Percentiles rank a stretch among this genome's conserved stretches.
These are phyloP conservation scores for Verticillium nonalfalfae DNA, from an alignment of 2,329 filamentous ascomycete genomes.

Conservation along the genomic window DNA sequence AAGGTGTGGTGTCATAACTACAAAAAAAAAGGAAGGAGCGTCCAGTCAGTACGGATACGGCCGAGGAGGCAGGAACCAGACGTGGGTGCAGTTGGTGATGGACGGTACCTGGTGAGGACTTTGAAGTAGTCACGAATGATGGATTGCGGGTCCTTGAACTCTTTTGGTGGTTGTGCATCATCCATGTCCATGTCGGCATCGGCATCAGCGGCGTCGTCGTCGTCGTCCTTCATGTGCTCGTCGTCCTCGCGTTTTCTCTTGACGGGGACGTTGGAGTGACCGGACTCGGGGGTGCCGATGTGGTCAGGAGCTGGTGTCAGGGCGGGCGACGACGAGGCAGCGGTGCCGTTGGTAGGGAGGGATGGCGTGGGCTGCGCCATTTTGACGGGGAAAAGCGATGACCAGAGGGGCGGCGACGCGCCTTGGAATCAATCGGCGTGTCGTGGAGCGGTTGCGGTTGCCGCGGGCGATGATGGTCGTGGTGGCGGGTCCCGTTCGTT, in stretches of 20 bases:
- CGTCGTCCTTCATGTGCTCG: conserved; percentile 23
- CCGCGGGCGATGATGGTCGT: neutral
- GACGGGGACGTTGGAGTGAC: conserved; percentile 26
- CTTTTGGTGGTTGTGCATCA: conserved; percentile 12
- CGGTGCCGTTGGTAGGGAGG: conserved; percentile 30
- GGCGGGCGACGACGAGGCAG: conserved; percentile 26
- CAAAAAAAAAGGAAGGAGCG: neutral
- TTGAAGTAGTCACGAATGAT: conserved; percentile 30
- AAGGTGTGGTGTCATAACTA: conserved; percentile 49
- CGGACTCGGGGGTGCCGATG: conserved; percentile 14
- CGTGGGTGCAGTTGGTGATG: neutral
- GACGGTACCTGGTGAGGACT: conserved; percentile 26
- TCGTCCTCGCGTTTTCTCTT: conserved; percentile 55
- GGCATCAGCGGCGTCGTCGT: conserved; percentile 17
- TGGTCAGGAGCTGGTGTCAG: neutral
- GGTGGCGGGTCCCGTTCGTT: neutral
- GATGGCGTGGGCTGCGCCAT: conserved; percentile 34
- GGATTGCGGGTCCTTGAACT: conserved; percentile 21
- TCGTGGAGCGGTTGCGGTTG: conserved; percentile 1
- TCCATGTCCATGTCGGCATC: conserved; percentile 18
- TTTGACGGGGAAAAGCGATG: conserved; percentile 5
- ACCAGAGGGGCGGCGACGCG: neutral
- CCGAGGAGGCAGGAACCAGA: neutral
- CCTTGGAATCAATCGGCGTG: neutral
- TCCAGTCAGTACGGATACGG: neutral